Base-by-base conservation (phyloP, 768 basidiomycete species). In the Cystofilobasidium ferigula region DNA sequence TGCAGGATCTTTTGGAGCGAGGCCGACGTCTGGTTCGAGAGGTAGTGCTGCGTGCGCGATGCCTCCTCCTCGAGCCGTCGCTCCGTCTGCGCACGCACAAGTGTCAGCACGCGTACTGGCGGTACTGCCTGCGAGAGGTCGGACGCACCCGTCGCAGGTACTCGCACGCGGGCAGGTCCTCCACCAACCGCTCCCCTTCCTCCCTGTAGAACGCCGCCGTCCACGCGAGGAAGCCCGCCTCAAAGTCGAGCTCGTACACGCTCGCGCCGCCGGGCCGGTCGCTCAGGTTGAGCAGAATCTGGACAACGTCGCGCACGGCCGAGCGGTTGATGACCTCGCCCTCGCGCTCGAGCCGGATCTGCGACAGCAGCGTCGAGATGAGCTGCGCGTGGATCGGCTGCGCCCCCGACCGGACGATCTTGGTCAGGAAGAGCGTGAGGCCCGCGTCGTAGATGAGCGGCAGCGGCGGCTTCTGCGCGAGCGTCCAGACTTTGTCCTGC, bases 241-340 rank as follows among this genome's bases (percentile, higher is more conserved):
- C 93, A 42, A 98, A 80, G 73, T 89, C 85, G 59, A 82, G 81
- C 69, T 85, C 83, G 78, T 98, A 99, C 7, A 92, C 82, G 0
- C 84, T 73, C 69, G 85, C 61, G 16, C 69, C 67, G 32, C 68
- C 66, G 14, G 61, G 78, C 26, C 80, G 80, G 36, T 81, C 80
- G 13, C 80, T 77, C 34, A 98, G 81, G 64, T 85, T 81, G 43
- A 87, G 77, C 54, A 95, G 82, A 53, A 97, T 85, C 47, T 91
- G 88, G 26, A 93, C 85, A 69, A 87, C 90, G 70, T 86, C 87
- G 72, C 89, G 87, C 60, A 97, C 84, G 3, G 88, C 85, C 1
- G 90, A 89, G n/a, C 88, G 86, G 72, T 89, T 89, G 72, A 98
- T 90, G 54, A 82, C 83, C 72, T 87, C 88, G 30, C 92, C 92